Percentiles rank a stretch among this genome's conserved stretches.
These are phyloP conservation scores for Mucor piriformis DNA, from an alignment of 371 early-diverging fungal genomes.

Conservation along the genomic window DNA sequence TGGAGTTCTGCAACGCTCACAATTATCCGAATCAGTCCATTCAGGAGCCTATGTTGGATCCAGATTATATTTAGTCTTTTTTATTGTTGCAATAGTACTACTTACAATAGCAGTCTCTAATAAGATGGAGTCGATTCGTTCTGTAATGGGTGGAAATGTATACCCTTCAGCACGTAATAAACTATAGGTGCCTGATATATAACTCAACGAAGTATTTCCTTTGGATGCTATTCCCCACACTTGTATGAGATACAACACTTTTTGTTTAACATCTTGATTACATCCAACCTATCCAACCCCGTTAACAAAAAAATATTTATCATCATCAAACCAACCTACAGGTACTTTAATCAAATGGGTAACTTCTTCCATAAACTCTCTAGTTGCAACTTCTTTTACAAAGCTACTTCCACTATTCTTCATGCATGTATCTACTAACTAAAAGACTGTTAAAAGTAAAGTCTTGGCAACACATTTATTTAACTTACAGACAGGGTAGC, in stretches of 20 bases:
- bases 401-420: slow-evolving; percentile 92
- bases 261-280: slow-evolving; percentile 76
- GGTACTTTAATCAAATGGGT: slow-evolving; percentile 63
- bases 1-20: slow-evolving; percentile 86
- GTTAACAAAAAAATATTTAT: not conserved
- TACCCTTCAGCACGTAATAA: slow-evolving; percentile 72
- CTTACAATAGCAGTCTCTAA: slow-evolving; percentile 74
- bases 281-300: slow-evolving; percentile 29
- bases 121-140: slow-evolving; percentile 55
- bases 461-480: not conserved
- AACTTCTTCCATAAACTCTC: slow-evolving; percentile 89
- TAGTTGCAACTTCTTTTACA: slow-evolving; percentile 81
- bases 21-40: slow-evolving; percentile 93
- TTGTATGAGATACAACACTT: slow-evolving; percentile 78
- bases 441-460: slow-evolving; percentile 1
- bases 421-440: slow-evolving; percentile 90
- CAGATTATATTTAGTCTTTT: no score
- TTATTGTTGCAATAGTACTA: not conserved
- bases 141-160: slow-evolving; percentile 59
- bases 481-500: slow-evolving; percentile 79
- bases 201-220: slow-evolving; percentile 71
- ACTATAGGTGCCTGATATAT: slow-evolving; percentile 76
- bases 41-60: slow-evolving; percentile 82
- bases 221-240: slow-evolving; percentile 87
- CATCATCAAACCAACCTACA: slow-evolving; percentile 44